Conservation (phyloP, 2,329 filamentous ascomycete species). For the Aspergillus pseudoterreus region DNA sequence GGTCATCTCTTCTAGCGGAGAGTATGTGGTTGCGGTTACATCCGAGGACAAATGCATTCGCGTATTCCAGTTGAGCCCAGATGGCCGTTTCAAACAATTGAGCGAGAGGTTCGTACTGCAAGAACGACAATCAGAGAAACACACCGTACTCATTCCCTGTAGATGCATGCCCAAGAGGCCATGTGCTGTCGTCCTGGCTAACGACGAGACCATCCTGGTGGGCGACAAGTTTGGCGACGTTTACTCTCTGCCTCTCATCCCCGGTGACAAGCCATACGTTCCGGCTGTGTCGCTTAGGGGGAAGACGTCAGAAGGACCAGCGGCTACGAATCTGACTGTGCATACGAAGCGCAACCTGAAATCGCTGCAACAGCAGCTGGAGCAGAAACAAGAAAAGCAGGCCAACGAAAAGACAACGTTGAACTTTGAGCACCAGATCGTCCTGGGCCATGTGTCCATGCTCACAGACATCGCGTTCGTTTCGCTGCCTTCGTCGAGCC, state of each 20-base stretch:
- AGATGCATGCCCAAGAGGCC: slow-evolving; percentile 88
- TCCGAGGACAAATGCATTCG: slow-evolving; percentile 89
- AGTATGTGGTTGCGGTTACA: slow-evolving; percentile 72
- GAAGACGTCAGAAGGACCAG: slow-evolving; percentile 41
- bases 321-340: slow-evolving; percentile 57
- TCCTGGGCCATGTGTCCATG: slow-evolving; percentile 94
- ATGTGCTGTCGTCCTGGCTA: slow-evolving; percentile 67
- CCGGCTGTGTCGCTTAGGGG: slow-evolving; percentile 28
- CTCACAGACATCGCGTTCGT: slow-evolving; percentile 69
- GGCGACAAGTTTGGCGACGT: slow-evolving; percentile 98
- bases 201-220: slow-evolving; percentile 71
- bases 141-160: slow-evolving; percentile 10
- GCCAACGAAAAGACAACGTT: slow-evolving; percentile 46
- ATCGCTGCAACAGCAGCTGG: slow-evolving; percentile 55
- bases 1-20: slow-evolving; percentile 59
- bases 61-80: slow-evolving; percentile 67
- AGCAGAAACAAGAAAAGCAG: slow-evolving; percentile 36
- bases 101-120: slow-evolving; percentile 62
- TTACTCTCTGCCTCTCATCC: slow-evolving; percentile 75
- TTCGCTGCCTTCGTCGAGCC: slow-evolving; percentile 43
- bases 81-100: slow-evolving; percentile 61
- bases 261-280: slow-evolving; percentile 31
- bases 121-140: background rate
- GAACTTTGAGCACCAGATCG: slow-evolving; percentile 69
- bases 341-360: slow-evolving; percentile 59